Conservation (phyloP, 805 yeast species). For the Hanseniaspora nectarophila region DNA sequence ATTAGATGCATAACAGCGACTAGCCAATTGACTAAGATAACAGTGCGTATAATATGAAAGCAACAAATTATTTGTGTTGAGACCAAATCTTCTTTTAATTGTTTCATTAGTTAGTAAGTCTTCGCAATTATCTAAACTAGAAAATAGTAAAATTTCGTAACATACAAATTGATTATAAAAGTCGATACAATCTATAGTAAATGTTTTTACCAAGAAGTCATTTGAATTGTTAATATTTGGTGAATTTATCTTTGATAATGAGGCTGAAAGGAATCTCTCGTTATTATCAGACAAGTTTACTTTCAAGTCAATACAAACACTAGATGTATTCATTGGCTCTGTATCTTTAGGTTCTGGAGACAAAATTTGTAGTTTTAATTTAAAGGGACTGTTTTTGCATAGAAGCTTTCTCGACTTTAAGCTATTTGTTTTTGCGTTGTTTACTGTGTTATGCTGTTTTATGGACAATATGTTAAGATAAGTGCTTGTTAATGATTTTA, state of each 20-base stretch:
- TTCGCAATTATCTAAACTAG: not conserved
- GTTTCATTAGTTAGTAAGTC: not conserved
- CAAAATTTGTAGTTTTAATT: not conserved
- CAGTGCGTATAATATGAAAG: not conserved
- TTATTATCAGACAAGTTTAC: too few species aligned
- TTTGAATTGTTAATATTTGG: not conserved
- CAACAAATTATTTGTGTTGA: not conserved
- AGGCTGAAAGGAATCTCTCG: too few species aligned
- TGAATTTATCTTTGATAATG: not conserved
- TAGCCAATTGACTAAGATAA: not conserved
- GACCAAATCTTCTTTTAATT: not conserved
- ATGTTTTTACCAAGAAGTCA: too few species aligned
- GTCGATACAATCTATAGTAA: not conserved
- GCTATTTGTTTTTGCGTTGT: too few species aligned
- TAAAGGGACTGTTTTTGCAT: too few species aligned
- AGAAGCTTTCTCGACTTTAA: not conserved
- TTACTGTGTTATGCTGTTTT: too few species aligned
- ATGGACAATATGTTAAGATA: too few species aligned
- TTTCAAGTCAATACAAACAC: not conserved
- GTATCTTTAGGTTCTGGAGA: not conserved
- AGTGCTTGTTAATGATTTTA: too few species aligned
- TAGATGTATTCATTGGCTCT: too few species aligned
- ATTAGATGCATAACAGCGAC: not conserved
- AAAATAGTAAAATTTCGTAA: not conserved
- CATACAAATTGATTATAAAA: too few species aligned